Conservation (phyloP, 2,329 filamentous ascomycete species). For the Exophiala lecanii-corni region DNA sequence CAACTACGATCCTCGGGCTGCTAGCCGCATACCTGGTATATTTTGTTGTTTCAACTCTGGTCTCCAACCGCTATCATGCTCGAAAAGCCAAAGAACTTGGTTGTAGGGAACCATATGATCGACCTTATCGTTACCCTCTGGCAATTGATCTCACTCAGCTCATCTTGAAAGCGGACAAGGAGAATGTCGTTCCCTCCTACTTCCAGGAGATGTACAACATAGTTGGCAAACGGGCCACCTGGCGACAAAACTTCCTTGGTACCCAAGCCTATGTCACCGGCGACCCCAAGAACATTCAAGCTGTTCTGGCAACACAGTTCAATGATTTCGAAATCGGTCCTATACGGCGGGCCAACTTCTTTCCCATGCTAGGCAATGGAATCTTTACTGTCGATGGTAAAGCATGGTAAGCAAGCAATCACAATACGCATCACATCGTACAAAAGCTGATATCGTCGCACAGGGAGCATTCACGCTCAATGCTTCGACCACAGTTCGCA, state of each 20-base stretch:
- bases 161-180: slow-evolving; percentile 19
- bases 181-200: slow-evolving; percentile 17
- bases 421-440: not conserved
- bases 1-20: slow-evolving; percentile 8
- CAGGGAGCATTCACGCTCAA: slow-evolving; percentile 55
- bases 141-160: slow-evolving; percentile 19
- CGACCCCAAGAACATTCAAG: slow-evolving; percentile 66
- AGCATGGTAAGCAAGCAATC: slow-evolving; percentile 57
- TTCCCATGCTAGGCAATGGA: slow-evolving; percentile 41
- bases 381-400: slow-evolving; percentile 70
- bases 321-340: slow-evolving; percentile 75
- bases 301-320: slow-evolving; percentile 78
- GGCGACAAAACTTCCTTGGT: slow-evolving; percentile 21
- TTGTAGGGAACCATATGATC: slow-evolving; percentile 17
- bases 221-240: slow-evolving; percentile 15
- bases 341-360: slow-evolving; percentile 67
- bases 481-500: slow-evolving; percentile 82
- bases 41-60: slow-evolving; percentile 9
- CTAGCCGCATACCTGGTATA: slow-evolving; percentile 10
- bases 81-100: slow-evolving; percentile 17
- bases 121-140: slow-evolving; percentile 18
- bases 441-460: not conserved
- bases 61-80: slow-evolving; percentile 17
- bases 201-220: slow-evolving; percentile 16
- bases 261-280: slow-evolving; percentile 25